Base-by-base conservation (phyloP, 106 monocot species). In the Amphibolis antarctica region DNA sequence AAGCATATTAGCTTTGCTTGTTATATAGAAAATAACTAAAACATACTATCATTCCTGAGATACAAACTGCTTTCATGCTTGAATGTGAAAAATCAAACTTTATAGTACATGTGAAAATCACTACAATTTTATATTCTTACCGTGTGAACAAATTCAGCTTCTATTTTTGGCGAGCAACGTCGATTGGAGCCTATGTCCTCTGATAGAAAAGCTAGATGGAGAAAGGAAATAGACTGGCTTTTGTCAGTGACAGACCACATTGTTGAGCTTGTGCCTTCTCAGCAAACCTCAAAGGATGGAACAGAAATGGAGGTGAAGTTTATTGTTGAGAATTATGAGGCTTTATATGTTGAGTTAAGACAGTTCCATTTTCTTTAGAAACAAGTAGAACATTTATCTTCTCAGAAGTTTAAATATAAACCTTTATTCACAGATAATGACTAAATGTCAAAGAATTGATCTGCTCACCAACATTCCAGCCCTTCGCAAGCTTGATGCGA, bases 191-290 rank as follows among this genome's bases (percentile, higher is more conserved):
- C 88, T 24, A 89, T 89, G 88, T 53, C 76, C 15, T 10, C 58
- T 14, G 85, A 89, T 15, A 79, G 79, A 55, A 89, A 85, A 69
- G 64, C 66, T 9, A 79, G 79, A 43, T 89, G 88, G 88, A 77
- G 69, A 47, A 88, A 66, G 66, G 88, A 88, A 71, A 75, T 88
- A 27, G 81, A 74, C 44, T 88, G 84, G 84, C 88, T 88, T 19
- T 69, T 88, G 54, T 84, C 79, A n/a, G 88, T 88, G 68, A 79
- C 88, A 13, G 88, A 84, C 76, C 79, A 88, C 42, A 88, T 85
- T 46, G 88, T 88, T 23, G 88, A 84, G 65, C 78, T 88, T 30
- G 84, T 88, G 28, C 77, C 88, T 48, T 80, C 81, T 5, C 77
- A 84, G 59, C 88, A 88, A 60, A 46, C 56, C 47, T 45, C 67